Percentiles rank a stretch among this genome's conserved stretches.
phyloP scores from a whole-genome alignment of 1,284 basidiomycete genomes.

The Kalmanozyma brasiliensis region DNA sequence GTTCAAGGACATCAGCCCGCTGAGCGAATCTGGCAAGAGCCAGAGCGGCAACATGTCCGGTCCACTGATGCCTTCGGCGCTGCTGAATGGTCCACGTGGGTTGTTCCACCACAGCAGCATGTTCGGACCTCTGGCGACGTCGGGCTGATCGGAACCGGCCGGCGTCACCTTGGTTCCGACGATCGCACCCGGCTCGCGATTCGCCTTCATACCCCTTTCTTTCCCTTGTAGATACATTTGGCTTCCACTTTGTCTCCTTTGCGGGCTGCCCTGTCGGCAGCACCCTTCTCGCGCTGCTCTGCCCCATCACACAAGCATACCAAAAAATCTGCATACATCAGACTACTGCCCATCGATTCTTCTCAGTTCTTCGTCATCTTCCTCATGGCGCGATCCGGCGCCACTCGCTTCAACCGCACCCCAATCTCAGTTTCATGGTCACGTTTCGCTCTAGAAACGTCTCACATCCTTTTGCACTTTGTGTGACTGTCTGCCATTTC shows the following conservation, averaged over 20 bases:
- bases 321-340: constrained; percentile 7
- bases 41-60: constrained; percentile 40
- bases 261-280: too few relatives aligned
- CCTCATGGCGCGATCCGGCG: too few relatives aligned
- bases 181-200: too few relatives aligned
- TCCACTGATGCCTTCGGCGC: constrained; percentile 43
- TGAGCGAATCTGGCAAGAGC: constrained; percentile 38
- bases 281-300: too few relatives aligned
- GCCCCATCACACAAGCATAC: constrained; percentile 4
- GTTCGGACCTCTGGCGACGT: constrained; percentile 41
- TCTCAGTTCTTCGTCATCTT: background rate
- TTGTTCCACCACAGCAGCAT: constrained; percentile 37
- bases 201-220: too few relatives aligned
- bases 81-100: constrained; percentile 35
- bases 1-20: constrained; percentile 27
- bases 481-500: background rate
- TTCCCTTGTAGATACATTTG: constrained; percentile 11
- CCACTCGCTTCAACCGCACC: background rate
- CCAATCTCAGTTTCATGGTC: constrained; percentile 4
- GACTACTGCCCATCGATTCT: background rate
- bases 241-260: too few relatives aligned
- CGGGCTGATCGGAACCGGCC: constrained; percentile 21
- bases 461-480: too few relatives aligned
- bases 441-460: background rate
- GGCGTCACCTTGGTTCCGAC: background rate